Evolutionary conservation across 306 rosid species (phyloP), one percentile per base, ranked within the genome.

Genomic region (Sicyos baderoa): DNA sequence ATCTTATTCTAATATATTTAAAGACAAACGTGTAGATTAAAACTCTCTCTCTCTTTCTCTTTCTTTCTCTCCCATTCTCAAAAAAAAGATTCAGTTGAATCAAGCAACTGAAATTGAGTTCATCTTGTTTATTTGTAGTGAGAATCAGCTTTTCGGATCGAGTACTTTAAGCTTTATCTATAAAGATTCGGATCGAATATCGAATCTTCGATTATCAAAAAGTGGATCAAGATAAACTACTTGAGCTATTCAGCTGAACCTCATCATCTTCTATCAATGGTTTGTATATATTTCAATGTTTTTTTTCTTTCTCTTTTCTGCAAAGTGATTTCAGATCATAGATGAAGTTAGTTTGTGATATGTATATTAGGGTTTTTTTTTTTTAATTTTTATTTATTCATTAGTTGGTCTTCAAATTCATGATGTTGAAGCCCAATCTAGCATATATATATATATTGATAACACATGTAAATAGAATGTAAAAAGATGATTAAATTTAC

Each of bases 191-290:
- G 42, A 4, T 35, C 42, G 8, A 35, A 35, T 4, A 0, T 59
- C 19, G n/a, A 62, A 17, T 37, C 29, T 19, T 65, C 70, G 3
- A 44, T 11, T 13, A 44, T 21, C 49, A 9, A 9, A 3, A 2
- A 45, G 49, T 10, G 49, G 49, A 29, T 29, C 35, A 45, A 45
- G 15, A 45, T 65, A 16, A 35, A 35, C 42, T 35, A 3, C 19
- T 65, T 22, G 19, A 47, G 42, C 35, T 45, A 47, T 66, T 22
- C 55, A 21, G 14, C 55, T 65, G 21, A 50, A 47, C 7, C 71
- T 65, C 71, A 65, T 21, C 71, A 65, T 65, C 40, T 65, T 65
- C 54, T 13, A 65, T 65, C 47, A 8, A 67, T 47, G 72, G 72
- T 67, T 49, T 23, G 72, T 49, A 49, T 48, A 42, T 55, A 55